Percentiles rank a stretch among this genome's conserved stretches.
Conservation (phyloP, 2,329 filamentous ascomycete genomes). For the Penicillium sp. region DNA sequence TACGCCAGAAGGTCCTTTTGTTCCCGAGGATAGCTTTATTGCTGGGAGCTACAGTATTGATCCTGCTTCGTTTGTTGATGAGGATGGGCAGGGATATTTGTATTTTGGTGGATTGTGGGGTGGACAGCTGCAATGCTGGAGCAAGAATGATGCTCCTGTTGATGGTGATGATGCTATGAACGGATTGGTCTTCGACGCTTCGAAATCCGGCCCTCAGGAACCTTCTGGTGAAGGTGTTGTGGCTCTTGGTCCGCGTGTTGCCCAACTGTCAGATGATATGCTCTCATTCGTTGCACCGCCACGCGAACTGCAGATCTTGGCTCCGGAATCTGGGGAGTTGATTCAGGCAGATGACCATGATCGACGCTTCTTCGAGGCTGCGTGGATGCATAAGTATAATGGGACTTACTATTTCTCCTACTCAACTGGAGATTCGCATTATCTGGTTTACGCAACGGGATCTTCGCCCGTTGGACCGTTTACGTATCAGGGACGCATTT, state of each 20-base stretch:
- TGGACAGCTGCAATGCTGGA: conserved; percentile 76
- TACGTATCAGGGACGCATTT: conserved; percentile 67
- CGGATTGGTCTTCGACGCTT: conserved; percentile 55
- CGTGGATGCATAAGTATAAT: conserved; percentile 74
- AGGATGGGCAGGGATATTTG: conserved; percentile 63
- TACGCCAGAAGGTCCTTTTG: conserved; percentile 69
- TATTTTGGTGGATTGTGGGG: conserved; percentile 83
- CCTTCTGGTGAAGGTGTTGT: conserved; percentile 55
- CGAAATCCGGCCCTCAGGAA: conserved; percentile 60
- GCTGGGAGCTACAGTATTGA: conserved; percentile 74
- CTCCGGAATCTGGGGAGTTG: conserved; percentile 57
- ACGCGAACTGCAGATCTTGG: conserved; percentile 65
- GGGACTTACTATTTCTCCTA: conserved; percentile 75
- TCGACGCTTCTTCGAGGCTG: conserved; percentile 75
- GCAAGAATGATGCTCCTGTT: neutral
- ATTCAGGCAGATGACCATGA: conserved; percentile 70
- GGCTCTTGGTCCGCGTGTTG: conserved; percentile 69
- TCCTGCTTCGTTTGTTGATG: conserved; percentile 73
- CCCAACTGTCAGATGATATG: conserved; percentile 66
- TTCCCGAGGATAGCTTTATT: conserved; percentile 64
- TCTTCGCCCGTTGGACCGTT: conserved; percentile 69
- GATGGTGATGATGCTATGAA: neutral
- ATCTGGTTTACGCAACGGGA: conserved; percentile 67
- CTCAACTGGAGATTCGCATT: conserved; percentile 77
- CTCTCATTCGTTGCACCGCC: conserved; percentile 57